Evolutionary conservation across 495 filamentous ascomycete genomes (phyloP), one percentile per base, ranked within the genome.

Genomic region (Peziza echinospora): DNA sequence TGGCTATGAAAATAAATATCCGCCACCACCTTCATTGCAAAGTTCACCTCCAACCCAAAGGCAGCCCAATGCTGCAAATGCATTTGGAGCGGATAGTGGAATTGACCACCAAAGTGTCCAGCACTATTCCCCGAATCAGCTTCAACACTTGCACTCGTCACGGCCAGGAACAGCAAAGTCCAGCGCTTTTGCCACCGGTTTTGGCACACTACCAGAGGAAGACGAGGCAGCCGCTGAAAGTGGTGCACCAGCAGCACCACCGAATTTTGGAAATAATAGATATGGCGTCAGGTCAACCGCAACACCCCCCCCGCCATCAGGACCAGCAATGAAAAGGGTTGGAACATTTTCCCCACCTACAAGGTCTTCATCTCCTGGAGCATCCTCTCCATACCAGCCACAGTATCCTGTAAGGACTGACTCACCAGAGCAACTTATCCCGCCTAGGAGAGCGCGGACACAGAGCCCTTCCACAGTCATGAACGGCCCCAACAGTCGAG

Each of bases 401-500:
- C 54, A 55, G 48, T 34, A 56, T 47, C 52, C 58, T 49, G 49
- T 56, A 51, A 59, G 62, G 30, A 58, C 62, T 24, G 50, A 45
- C 51, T 62, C 64, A 30, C 60, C 70, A 47, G 52, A 59, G 56
- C 41, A 52, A 26, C 55, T 64, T 62, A 41, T 54, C 10, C 54
- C 62, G 71, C 81, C 80, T 7, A 71, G 72, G 43, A 72, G 85
- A 45, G 82, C 86, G 11, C 79, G 84, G 52, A 93, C 87, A 1
- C 83, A 91, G 58, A 93, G 85, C 17, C 87, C 89, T 5, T 73
- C 48, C 0, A 50, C 57, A 3, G 16, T 47, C 10, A 53, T 51
- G 2, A 54, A 51, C n/a, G 47, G 51, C 43, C 5, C 41, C 26
- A 47, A 37, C 17, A n/a, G n/a, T n/a, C 34, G 17, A 28, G 46